Conservation (phyloP, 192 early-diverging fungal genomes). For the Podila horticola region DNA sequence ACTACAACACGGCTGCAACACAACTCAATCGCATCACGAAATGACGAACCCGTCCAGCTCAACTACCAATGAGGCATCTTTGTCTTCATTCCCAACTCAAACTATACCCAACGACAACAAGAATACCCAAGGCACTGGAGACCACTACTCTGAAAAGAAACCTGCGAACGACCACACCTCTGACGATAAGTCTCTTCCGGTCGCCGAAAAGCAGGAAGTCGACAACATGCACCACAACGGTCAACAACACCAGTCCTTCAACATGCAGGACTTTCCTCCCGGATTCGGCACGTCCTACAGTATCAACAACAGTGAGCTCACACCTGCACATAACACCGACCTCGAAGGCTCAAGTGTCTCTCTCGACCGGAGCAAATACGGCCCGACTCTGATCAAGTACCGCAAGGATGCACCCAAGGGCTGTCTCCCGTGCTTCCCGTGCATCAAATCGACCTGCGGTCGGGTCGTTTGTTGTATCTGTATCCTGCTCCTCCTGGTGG, state of each 20-base stretch:
- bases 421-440: constrained; percentile 29
- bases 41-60: not conserved
- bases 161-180: not conserved
- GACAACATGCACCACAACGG: not conserved
- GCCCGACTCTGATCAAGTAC: constrained; percentile 4
- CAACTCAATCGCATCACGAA: not conserved
- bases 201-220: not conserved
- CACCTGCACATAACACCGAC: not conserved
- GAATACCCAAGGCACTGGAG: not conserved
- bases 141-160: not conserved
- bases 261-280: not conserved
- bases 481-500: constrained; percentile 14
- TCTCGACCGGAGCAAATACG: not conserved
- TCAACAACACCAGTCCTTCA: not conserved
- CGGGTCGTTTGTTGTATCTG: constrained; percentile 21
- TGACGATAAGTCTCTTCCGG: not conserved
- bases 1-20: not conserved
- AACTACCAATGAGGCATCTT: too few species aligned
- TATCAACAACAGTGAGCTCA: not conserved
- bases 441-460: constrained; percentile 31
- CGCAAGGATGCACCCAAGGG: not conserved
- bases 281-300: not conserved
- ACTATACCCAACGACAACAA: not conserved
- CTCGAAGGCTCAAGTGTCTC: not conserved
- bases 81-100: too few species aligned